Percentiles rank a stretch among this genome's conserved stretches.
Conservation (phyloP, 768 basidiomycete species). For the Amanita thiersii region DNA sequence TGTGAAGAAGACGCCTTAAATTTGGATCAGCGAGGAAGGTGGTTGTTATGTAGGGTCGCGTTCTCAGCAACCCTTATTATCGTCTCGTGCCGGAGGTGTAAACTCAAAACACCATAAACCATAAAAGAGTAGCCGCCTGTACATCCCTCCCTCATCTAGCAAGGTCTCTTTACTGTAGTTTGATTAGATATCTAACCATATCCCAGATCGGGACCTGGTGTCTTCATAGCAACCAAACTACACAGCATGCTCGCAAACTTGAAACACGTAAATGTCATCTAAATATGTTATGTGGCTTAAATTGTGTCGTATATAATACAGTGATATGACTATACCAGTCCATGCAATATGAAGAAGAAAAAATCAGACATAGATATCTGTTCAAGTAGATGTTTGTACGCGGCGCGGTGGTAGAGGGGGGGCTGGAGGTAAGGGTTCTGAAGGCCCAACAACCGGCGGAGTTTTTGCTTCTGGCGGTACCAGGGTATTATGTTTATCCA, state of each 20-base stretch:
- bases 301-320: conserved; percentile 2
- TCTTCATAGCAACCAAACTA: conserved; percentile 1
- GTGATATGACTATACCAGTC: background rate
- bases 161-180: no score
- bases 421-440: conserved; percentile 8
- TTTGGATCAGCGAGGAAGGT: no score
- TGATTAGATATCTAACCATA: no score
- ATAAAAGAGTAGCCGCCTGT: no score
- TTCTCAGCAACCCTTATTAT: no score
- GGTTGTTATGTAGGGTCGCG: no score
- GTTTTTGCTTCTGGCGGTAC: background rate
- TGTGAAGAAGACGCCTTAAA: no score
- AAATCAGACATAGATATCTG: background rate
- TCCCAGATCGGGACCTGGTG: no score
- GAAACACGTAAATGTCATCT: no score
- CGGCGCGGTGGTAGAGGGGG: conserved; percentile 22
- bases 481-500: background rate
- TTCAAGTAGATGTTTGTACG: conserved; percentile 14
- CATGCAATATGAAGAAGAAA: background rate
- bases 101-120: no score
- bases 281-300: background rate
- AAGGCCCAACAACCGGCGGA: background rate
- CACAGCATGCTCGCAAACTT: background rate
- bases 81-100: no score
- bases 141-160: no score